Conservation (phyloP, 2,329 filamentous ascomycete genomes). For the Sordariomycetes sp. region DNA sequence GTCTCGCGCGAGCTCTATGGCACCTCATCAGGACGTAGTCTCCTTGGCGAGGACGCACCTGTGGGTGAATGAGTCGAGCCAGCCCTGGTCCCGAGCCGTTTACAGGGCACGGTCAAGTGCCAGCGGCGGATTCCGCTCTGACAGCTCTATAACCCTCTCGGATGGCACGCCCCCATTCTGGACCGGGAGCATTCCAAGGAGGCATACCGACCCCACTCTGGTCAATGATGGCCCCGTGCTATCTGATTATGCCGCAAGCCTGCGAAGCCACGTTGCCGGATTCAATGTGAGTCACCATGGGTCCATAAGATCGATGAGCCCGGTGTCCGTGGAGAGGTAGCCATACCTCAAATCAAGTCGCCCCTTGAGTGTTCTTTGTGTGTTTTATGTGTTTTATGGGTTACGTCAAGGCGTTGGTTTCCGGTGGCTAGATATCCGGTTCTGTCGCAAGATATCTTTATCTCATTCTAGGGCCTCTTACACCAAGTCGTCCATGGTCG, state of each 20-base stretch:
- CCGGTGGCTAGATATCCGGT: neutral
- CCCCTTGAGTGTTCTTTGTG: too few species aligned
- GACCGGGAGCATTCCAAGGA: neutral
- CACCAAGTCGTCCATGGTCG: neutral
- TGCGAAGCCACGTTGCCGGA: neutral
- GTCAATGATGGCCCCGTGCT: neutral
- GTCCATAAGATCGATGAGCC: neutral
- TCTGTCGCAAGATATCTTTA: neutral
- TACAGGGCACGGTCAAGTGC: neutral
- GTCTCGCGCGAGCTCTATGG: neutral
- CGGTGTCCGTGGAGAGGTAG: neutral
- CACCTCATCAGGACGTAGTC: neutral
- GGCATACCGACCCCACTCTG: neutral
- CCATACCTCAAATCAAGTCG: neutral
- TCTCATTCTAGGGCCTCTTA: neutral
- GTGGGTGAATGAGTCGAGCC: neutral
- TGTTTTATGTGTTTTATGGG: too few species aligned
- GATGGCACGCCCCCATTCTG: neutral
- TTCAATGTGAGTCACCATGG: neutral
- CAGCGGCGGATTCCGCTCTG: neutral
- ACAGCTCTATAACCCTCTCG: neutral
- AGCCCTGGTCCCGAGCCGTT: neutral
- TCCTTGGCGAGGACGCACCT: neutral
- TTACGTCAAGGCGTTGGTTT: too few species aligned
- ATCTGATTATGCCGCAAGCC: neutral